Conservation (phyloP, 2,329 filamentous ascomycete species). For the Metarhizium guizhouense region DNA sequence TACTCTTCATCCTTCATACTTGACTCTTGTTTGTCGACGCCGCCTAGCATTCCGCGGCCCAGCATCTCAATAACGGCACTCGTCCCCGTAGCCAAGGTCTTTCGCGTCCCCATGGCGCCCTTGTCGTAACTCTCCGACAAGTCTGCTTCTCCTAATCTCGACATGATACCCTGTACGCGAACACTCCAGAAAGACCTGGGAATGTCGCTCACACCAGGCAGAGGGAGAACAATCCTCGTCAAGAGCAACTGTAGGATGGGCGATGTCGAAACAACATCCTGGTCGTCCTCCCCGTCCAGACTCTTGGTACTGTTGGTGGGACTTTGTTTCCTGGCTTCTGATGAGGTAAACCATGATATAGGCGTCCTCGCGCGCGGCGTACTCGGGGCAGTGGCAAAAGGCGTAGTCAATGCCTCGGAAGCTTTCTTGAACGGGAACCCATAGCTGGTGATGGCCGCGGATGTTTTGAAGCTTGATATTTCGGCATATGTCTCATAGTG, state of each 20-base stretch:
- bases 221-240: slow-evolving; percentile 51
- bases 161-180: slow-evolving; percentile 50
- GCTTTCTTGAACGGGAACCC: slow-evolving; percentile 54
- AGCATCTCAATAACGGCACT: slow-evolving; percentile 63
- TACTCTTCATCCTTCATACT: slow-evolving; percentile 32
- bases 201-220: slow-evolving; percentile 59
- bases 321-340: neutral
- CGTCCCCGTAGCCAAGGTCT: slow-evolving; percentile 64
- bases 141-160: slow-evolving; percentile 55
- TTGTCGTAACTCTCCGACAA: slow-evolving; percentile 79
- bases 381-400: slow-evolving; percentile 13
- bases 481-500: slow-evolving; percentile 56
- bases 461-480: slow-evolving; percentile 61
- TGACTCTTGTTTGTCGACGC: slow-evolving; percentile 21
- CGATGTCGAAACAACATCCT: slow-evolving; percentile 34
- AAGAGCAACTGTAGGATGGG: slow-evolving; percentile 63
- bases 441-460: slow-evolving; percentile 55
- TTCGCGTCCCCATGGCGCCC: slow-evolving; percentile 62
- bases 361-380: slow-evolving; percentile 20
- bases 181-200: slow-evolving; percentile 55
- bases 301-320: neutral
- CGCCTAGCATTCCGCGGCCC: slow-evolving; percentile 56
- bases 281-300: slow-evolving; percentile 11
- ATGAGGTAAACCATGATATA: slow-evolving; percentile 7
- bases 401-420: slow-evolving; percentile 14